phyloP scores from a whole-genome alignment of 2,329 filamentous ascomycete species.

The Scleromitrula shiraiana region DNA sequence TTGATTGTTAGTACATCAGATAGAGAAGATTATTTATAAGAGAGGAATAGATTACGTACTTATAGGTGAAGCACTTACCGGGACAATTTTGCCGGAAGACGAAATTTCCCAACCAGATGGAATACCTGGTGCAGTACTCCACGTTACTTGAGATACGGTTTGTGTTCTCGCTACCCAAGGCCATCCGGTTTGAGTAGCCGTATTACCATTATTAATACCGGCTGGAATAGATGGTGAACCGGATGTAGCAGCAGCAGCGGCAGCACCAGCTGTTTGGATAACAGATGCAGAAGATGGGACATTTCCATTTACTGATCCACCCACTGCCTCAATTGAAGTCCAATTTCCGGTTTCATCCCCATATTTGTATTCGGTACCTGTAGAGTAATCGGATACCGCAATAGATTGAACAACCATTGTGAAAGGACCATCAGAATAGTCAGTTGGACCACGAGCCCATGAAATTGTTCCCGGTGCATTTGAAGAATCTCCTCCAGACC shows the following conservation, averaged over 20 bases:
- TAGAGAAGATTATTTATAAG: background rate
- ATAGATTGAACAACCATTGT: slow-evolving; percentile 75
- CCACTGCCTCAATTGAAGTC: slow-evolving; percentile 74
- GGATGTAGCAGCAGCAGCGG: slow-evolving; percentile 55
- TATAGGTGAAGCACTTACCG: slow-evolving; percentile 58
- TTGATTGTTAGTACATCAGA: slow-evolving; percentile 22
- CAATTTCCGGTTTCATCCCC: slow-evolving; percentile 69
- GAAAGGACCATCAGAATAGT: slow-evolving; percentile 79
- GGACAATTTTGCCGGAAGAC: slow-evolving; percentile 69
- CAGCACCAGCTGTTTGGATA: slow-evolving; percentile 47
- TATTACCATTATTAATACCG: slow-evolving; percentile 53
- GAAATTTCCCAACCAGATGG: slow-evolving; percentile 78
- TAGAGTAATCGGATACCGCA: slow-evolving; percentile 83
- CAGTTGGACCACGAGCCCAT: slow-evolving; percentile 81
- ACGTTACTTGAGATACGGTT: slow-evolving; percentile 38
- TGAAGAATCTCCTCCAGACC: slow-evolving; percentile 76
- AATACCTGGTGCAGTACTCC: slow-evolving; percentile 42
- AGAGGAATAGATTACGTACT: slow-evolving; percentile 41
- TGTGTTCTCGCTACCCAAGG: slow-evolving; percentile 57
- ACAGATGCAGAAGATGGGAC: slow-evolving; percentile 32
- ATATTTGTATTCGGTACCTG: slow-evolving; percentile 78
- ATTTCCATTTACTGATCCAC: slow-evolving; percentile 66
- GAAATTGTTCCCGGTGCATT: slow-evolving; percentile 77
- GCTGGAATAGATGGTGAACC: slow-evolving; percentile 60
- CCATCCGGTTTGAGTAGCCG: slow-evolving; percentile 51